Conservation (phyloP, 345 rosid species). For the Hibiscus tridactylites region DNA sequence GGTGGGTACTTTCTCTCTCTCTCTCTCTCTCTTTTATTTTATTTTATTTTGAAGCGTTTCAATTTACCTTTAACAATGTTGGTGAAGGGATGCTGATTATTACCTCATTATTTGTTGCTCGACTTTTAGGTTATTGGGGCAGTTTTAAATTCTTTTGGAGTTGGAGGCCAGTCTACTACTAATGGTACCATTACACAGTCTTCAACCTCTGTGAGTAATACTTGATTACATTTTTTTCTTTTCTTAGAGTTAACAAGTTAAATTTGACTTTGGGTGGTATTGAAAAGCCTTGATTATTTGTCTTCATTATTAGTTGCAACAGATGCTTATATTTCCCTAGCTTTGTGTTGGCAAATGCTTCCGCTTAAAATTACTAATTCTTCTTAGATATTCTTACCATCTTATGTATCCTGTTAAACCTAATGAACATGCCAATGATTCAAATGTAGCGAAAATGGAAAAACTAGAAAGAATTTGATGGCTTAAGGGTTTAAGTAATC, state of each 20-base stretch:
- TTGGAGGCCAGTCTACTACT: conserved; percentile 44
- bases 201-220: conserved; percentile 40
- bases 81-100: neutral
- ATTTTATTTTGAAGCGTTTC: neutral
- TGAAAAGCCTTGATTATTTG: neutral
- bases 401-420: neutral
- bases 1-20: conserved; percentile 28
- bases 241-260: neutral
- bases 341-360: neutral
- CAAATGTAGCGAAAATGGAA: neutral
- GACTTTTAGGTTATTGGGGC: conserved; percentile 74
- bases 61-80: neutral
- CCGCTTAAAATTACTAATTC: neutral
- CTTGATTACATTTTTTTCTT: neutral
- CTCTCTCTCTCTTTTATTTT: no score
- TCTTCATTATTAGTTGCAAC: neutral
- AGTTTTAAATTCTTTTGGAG: conserved; percentile 74
- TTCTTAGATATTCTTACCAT: neutral
- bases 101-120: neutral
- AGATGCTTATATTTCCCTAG: neutral
- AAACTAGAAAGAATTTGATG: neutral
- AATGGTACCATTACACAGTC: conserved; percentile 34
- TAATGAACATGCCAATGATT: neutral
- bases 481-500: neutral
- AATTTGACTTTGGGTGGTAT: neutral